Evolutionary conservation across 495 filamentous ascomycete species (phyloP), one percentile per base, ranked within the genome.

Genomic region (Podospora australis): DNA sequence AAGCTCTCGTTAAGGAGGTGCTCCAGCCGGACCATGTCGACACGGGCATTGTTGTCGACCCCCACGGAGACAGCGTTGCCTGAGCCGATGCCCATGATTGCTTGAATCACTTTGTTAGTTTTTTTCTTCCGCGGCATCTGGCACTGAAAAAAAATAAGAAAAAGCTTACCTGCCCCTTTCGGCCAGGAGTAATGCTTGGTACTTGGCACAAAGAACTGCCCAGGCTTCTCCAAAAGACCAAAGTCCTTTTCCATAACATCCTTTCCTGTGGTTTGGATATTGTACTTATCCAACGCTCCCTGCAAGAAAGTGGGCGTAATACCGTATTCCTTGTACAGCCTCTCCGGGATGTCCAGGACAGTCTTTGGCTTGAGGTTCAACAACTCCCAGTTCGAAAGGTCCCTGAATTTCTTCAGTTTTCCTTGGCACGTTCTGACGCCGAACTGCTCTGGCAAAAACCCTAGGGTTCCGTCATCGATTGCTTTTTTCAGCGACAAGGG

Each of bases 111-210:
- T 34, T 32, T 21, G 22, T 19, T 34, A 17, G 20, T 7, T 53
- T 30, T 30, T 30, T 30, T 30, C 13, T 30, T 6, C 6, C 26
- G 26, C 17, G 60, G 38, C 20, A 14, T 9, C 30, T 5, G 24
- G 10, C 39, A 32, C 9, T 35, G 35, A 6, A 8, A 28, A 24
- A 1, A 22, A 16, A 17, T 10, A 10, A 10, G 13, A 14, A 17
- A 20, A 52, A 2, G 1, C 66, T 54, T 32, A 70, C 69, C 70
- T 25, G 46, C 64, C 29, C 54, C 60, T 46, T 76, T 76, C 2
- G 72, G 74, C 73, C 72, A 75, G 1, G 70, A 74, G 51, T 75
- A 73, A 52, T 74, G 70, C 21, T 63, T 54, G 9, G 72, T 73
- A 4, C 49, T 61, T 6, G 59, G 29, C 4, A 70, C 51, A 30